Evolutionary conservation across 139 green algal genomes (phyloP).

Genomic region (Auxenochlorella pyrenoidosa): DNA sequence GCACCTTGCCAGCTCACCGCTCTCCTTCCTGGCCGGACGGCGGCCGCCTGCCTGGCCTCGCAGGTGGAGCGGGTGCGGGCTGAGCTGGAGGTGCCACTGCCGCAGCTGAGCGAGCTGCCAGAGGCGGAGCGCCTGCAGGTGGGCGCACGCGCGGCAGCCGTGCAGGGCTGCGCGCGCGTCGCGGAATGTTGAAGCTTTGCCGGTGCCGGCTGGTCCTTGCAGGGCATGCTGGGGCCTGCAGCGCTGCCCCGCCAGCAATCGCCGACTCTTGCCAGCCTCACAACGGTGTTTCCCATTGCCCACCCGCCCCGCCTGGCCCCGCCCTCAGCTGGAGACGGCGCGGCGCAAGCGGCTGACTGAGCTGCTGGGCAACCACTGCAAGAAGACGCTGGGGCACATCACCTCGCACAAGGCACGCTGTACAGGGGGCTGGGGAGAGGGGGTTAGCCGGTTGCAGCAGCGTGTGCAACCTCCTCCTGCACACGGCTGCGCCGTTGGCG

Average conservation of each 20-base stretch:
- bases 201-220: too few relatives aligned
- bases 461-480: too few relatives aligned
- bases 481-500: too few relatives aligned
- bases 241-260: too few relatives aligned
- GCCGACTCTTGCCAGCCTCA: background rate
- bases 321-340: slow-evolving; percentile 17
- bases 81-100: slow-evolving; percentile 36
- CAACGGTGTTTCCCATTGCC: background rate
- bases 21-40: background rate
- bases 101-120: slow-evolving; percentile 17
- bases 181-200: too few relatives aligned
- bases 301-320: background rate
- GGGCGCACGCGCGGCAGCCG: background rate
- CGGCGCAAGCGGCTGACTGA: slow-evolving; percentile 38
- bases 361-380: slow-evolving; percentile 47
- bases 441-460: too few relatives aligned
- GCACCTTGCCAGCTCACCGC: background rate
- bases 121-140: slow-evolving; percentile 32
- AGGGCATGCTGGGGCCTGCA: too few relatives aligned
- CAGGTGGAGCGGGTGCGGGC: slow-evolving; percentile 28
- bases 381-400: slow-evolving; percentile 41
- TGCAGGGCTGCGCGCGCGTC: background rate
- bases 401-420: slow-evolving; percentile 50
- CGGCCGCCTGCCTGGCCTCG: background rate
- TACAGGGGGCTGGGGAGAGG: too few relatives aligned